Base-by-base conservation (phyloP, 2,329 filamentous ascomycete species). In the Pseudogymnoascus sp. region DNA sequence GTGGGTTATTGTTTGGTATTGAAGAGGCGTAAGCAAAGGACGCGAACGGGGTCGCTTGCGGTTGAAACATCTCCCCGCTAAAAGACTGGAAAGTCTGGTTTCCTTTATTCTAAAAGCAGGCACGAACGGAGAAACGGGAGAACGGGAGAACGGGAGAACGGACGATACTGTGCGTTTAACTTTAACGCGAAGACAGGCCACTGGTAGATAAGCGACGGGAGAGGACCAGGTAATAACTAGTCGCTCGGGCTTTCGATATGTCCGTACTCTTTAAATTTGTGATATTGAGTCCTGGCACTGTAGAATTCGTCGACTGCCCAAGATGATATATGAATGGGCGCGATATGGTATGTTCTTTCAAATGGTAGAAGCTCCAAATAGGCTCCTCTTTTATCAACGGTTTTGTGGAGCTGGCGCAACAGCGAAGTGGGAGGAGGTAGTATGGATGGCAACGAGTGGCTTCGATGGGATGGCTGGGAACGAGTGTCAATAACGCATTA, bases 11-110 rank as follows among this genome's bases (percentile, higher is more conserved):
- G 60, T 61, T 61, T 41, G 37, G 60, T 41, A 39, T 61, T 61
- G 34, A 13, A 5, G 60, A 3, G 34, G 60, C 11, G 37, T 61
- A 43, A 16, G 60, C 51, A 57, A 6, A 57, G 8, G 60, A 41
- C 34, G 37, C 13, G 60, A 41, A 61, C 19, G 34, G 14, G 60
- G 60, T 41, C 34, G 60, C 6, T 31, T 41, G 60, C 37, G 34
- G 60, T 61, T 61, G 60, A 43, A 23, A 61, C 60, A 61, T 41
- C 60, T 61, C 60, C 60, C 48, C 48, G 48, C 48, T 19, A 57
- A 57, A 57, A 57, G 48, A 57, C 48, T 19, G 48, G 48, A 57
- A 48, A 57, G 28, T 31, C 28, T 25, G 23, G 25, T 57, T 34
- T 57, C 45, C 48, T 16, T 57, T 57, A 19, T 57, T 57, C 10